Evolutionary conservation across 2,329 filamentous ascomycete genomes (phyloP).

Genomic region (Clathrospora elynae): DNA sequence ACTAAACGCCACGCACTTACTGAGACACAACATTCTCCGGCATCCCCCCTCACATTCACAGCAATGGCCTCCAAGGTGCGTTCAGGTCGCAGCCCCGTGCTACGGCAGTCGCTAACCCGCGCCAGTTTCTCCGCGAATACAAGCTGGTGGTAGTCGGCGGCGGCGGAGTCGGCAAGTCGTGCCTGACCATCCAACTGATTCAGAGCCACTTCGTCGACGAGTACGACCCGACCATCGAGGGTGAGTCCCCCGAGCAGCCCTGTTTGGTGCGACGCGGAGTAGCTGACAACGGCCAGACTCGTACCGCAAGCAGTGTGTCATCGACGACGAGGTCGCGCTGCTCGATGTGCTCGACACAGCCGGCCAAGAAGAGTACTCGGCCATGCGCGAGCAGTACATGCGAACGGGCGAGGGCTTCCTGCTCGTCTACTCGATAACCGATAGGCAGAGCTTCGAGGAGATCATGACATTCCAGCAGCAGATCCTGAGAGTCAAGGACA

Average conservation of each 20-base stretch:
- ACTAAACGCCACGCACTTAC: constrained; percentile 11
- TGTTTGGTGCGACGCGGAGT: constrained; percentile 7
- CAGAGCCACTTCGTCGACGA: constrained; percentile 97
- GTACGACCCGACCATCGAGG: constrained; percentile 99
- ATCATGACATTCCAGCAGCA: constrained; percentile 99
- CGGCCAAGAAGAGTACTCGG: constrained; percentile 98
- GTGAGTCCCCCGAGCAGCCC: constrained; percentile 55
- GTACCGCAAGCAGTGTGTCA: constrained; percentile 99
- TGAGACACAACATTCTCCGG: constrained; percentile 3
- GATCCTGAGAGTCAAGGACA: constrained; percentile 97
- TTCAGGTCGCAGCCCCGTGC: constrained; percentile 9
- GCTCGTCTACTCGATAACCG: constrained; percentile 97
- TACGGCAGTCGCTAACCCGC: constrained; percentile 31
- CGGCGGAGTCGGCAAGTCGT: constrained; percentile 98
- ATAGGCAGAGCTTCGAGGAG: constrained; percentile 95
- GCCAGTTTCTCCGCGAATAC: constrained; percentile 59
- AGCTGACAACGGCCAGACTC: constrained; percentile 72
- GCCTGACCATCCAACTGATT: constrained; percentile 86
- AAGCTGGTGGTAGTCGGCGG: constrained; percentile 88
- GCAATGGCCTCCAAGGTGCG: constrained; percentile 50
- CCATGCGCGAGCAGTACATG: constrained; percentile 99
- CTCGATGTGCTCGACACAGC: constrained; percentile 98
- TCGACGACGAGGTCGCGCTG: constrained; percentile 96
- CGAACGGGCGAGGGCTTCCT: constrained; percentile 97
- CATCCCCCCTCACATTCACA: constrained; percentile 25